Base-by-base conservation (phyloP, 1,284 basidiomycete species). In the Microbotryum scabiosae region DNA sequence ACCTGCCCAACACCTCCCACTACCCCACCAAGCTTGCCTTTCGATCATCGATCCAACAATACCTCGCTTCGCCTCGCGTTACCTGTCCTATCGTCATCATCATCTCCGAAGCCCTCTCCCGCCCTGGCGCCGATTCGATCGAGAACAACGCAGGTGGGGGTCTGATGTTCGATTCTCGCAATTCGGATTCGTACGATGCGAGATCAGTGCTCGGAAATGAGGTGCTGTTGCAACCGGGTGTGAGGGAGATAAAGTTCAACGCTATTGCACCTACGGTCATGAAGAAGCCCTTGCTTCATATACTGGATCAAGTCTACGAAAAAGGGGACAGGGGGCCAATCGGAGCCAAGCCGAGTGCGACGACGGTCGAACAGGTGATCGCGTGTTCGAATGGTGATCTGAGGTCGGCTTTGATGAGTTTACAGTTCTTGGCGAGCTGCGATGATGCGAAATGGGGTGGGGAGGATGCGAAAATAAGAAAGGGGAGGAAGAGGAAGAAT, bases 381-480 rank as follows among this genome's bases (percentile, higher is more conserved):
- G 82, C 85, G 49, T 83, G 87, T 0, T 82, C 87, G 0, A 86
- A 86, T 69, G 94, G 94, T 0, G 94, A 98, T 72, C 87, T 98
- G 21, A 80, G 94, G 46, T 89, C 87, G 60, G 94, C 93, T 0
- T 82, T 96, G 64, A 97, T 93, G 83, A 84, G 87, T 0, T 79
- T 97, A 5, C 90, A 98, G 71, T 90, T 97, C 72, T 80, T 80
- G 2, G 64, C 69, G 16, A 63, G 16, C 43, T 1, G 21, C 43
- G 21, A 60, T 46, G 51, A 55, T 60, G 14, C 50, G 59, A 6
- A 7, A 28, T 2, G 59, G 54, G 3, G 18, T 23, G 12, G 25
- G 10, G 43, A 28, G 54, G 54, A 18, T 30, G 25, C 20, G 18
- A 47, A 47, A 14, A 16, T 20, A 4, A 44, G 45, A 5, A 26